These are phyloP conservation scores for Rhododendron kiyosumense DNA, from an alignment of 148 eudicot genomes.

Conservation along the genomic window DNA sequence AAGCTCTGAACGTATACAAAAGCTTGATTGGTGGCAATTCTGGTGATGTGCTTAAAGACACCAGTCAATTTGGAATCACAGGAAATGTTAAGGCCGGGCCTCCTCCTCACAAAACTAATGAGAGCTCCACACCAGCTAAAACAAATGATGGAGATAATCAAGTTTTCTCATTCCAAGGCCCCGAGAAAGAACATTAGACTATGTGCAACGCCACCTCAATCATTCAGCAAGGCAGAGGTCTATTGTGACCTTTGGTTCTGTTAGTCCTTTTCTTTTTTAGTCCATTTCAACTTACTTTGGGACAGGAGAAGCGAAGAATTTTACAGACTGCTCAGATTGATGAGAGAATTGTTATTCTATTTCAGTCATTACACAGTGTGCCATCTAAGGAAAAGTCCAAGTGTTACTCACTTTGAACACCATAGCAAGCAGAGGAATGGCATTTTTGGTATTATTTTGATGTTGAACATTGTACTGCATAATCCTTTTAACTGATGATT, in stretches of 20 bases:
- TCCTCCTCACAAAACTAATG: neutral
- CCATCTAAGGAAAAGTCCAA: neutral
- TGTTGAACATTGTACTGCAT: neutral
- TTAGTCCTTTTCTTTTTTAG: neutral
- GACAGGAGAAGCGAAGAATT: neutral
- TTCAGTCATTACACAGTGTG: neutral
- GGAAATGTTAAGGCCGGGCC: constrained; percentile 7
- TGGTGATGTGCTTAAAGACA: constrained; percentile 9
- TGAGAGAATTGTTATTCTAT: neutral
- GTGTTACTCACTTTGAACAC: neutral
- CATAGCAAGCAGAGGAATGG: neutral
- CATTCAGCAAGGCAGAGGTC: neutral
- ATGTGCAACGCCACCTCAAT: neutral
- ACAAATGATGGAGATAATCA: constrained; percentile 16
- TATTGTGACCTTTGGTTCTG: neutral
- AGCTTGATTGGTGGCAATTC: constrained; percentile 28
- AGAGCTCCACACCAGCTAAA: neutral
- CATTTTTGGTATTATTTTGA: neutral
- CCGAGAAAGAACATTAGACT: constrained; percentile 22
- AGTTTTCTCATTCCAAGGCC: constrained; percentile 44
- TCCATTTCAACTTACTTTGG: neutral
- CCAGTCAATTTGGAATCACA: constrained; percentile 8
- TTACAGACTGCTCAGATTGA: neutral
- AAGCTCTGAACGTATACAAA: constrained; percentile 57
- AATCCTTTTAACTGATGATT: neutral